These are phyloP conservation scores for Paspalum vaginatum DNA, from an alignment of 176 grass and related monocot genomes.

Conservation along the genomic window DNA sequence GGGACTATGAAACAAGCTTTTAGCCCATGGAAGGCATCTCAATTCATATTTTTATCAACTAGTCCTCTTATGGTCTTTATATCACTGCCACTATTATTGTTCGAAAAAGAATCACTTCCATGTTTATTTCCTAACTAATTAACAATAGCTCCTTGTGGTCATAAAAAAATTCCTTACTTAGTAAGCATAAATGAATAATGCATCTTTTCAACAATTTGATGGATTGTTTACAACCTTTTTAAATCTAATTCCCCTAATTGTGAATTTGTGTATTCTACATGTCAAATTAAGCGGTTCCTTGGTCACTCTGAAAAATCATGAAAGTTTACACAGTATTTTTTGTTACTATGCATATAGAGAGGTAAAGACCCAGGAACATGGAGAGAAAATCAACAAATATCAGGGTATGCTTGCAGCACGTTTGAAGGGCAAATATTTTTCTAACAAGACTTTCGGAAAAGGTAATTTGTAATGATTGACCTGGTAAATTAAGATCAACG, in stretches of 20 bases:
- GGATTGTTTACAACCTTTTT: neutral
- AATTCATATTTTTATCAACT: neutral
- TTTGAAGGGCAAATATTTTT: conserved; percentile 75
- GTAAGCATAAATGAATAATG: neutral
- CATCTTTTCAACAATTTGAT: neutral
- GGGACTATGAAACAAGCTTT: neutral
- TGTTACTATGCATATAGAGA: conserved; percentile 33
- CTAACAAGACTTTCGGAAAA: conserved; percentile 49
- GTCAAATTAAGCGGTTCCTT: conserved; percentile 21
- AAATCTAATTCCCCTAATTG: neutral
- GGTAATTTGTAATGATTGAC: conserved; percentile 29
- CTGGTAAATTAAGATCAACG: conserved; percentile 12
- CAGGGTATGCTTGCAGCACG: conserved; percentile 52
- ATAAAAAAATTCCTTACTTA: conserved; percentile 11
- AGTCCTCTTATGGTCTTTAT: neutral
- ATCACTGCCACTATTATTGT: neutral
- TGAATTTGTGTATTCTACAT: conserved; percentile 1
- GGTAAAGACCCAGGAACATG: conserved; percentile 26
- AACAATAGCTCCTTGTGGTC: neutral
- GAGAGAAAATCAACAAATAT: conserved; percentile 51
- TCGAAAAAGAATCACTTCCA: too few species aligned
- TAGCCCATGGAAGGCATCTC: neutral
- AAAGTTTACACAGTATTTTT: conserved; percentile 7
- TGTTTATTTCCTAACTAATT: neutral
- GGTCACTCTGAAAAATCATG: conserved; percentile 8